Evolutionary conservation across 2,329 filamentous ascomycete genomes (phyloP).

Genomic region (Trichoderma afroharzianum): DNA sequence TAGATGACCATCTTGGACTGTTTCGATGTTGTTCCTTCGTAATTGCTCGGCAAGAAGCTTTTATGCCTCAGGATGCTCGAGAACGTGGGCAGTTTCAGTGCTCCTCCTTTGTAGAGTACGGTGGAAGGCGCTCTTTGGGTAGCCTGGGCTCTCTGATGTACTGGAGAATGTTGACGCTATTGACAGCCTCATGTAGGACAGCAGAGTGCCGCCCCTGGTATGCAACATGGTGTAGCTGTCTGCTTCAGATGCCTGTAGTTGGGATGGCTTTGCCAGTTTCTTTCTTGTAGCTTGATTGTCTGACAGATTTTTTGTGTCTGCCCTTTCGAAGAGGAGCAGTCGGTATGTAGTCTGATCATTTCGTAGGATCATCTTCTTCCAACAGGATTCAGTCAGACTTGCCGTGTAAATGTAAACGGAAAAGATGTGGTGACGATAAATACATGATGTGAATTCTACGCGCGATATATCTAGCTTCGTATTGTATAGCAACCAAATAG

Average conservation of each 20-base stretch:
- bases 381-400: background rate
- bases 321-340: background rate
- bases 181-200: background rate
- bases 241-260: background rate
- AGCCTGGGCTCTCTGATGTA: background rate
- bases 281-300: background rate
- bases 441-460: background rate
- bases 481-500: background rate
- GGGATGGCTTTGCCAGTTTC: background rate
- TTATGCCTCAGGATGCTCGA: background rate
- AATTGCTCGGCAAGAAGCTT: background rate
- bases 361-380: background rate
- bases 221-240: background rate
- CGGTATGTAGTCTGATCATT: background rate
- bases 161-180: background rate
- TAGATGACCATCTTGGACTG: background rate
- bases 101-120: background rate
- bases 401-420: background rate
- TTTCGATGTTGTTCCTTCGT: background rate
- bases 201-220: background rate
- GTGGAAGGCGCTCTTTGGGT: background rate
- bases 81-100: background rate
- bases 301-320: background rate
- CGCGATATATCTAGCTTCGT: background rate
- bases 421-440: fast-evolving